Base-by-base conservation (phyloP, 306 rosid species). In the Cucurbita moschata region DNA sequence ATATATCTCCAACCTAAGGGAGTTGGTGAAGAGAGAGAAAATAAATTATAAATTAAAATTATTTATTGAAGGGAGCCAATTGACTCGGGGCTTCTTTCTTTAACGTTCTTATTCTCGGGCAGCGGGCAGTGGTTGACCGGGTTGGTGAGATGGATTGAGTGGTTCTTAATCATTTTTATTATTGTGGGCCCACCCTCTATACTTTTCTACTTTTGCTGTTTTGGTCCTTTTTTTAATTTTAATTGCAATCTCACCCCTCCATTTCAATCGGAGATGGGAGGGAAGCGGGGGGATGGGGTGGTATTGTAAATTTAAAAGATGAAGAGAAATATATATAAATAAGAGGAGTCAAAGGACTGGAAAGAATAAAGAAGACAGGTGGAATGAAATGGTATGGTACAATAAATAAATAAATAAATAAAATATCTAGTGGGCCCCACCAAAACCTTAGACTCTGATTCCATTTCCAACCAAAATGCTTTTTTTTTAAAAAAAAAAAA, bases 71-170 rank as follows among this genome's bases (percentile, higher is more conserved):
- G 73, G 86, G 74, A 79, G 85, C 85, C 84, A 78, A 76, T 85
- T 85, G 88, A 80, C 85, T 85, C 83, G 83, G 87, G 62, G 62
- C 82, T 81, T 82, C 2, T 11, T 64, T 60, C n/a, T 8, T 39
- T 39, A 64, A 64, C 70, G 51, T 40, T 40, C 39, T 77, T 77
- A 76, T 72, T 26, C 4, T 16, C 52, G 52, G 52, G 52, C 70
- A 63, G 30, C 15, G 50, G 50, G 50, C 50, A 56, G 61, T 8
- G 81, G 66, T 87, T 87, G 92, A 87, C 92, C 89, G 75, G 83
- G 89, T 87, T 87, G 92, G 86, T 87, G 92, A 83, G 85, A 81
- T 51, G 75, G 84, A 85, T 60, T 69, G 85, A 81, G 89, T 81
- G 92, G 92, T 80, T 87, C 64, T 84, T 4, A 64, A 14, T 50